phyloP scores from a whole-genome alignment of 495 filamentous ascomycete species.

The Glonium stellatum region DNA sequence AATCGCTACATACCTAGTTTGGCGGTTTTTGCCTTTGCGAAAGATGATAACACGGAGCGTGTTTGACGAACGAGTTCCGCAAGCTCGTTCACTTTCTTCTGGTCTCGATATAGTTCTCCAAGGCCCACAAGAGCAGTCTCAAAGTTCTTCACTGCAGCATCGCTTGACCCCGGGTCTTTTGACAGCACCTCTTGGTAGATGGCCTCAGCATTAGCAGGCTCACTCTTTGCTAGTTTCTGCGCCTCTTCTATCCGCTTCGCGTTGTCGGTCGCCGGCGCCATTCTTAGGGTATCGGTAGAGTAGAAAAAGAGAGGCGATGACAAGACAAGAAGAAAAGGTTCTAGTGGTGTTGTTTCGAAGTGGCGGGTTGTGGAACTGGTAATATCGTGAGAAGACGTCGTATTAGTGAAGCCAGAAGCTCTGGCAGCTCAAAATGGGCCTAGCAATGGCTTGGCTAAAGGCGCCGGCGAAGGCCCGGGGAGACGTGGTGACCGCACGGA shows the following conservation, averaged over 20 bases:
- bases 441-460: too few relatives aligned
- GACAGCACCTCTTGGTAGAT: constrained; percentile 86
- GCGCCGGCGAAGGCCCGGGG: too few relatives aligned
- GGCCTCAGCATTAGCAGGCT: constrained; percentile 71
- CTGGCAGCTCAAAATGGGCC: neutral
- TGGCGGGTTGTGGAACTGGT: neutral
- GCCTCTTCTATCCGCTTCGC: constrained; percentile 71
- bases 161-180: constrained; percentile 71
- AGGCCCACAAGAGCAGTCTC: constrained; percentile 76
- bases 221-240: constrained; percentile 68
- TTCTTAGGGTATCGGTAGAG: constrained; percentile 26
- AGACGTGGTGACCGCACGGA: neutral
- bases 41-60: constrained; percentile 82
- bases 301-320: neutral
- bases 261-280: constrained; percentile 47
- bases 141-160: constrained; percentile 79
- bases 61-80: constrained; percentile 87
- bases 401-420: neutral
- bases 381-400: too few relatives aligned
- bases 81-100: constrained; percentile 71
- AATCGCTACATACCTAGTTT: constrained; percentile 69
- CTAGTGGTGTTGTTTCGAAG: neutral
- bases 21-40: constrained; percentile 97
- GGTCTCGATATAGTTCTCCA: constrained; percentile 87
- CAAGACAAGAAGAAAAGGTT: neutral